phyloP scores from a whole-genome alignment of 768 basidiomycete genomes.

The Boletus tylopilopsis region DNA sequence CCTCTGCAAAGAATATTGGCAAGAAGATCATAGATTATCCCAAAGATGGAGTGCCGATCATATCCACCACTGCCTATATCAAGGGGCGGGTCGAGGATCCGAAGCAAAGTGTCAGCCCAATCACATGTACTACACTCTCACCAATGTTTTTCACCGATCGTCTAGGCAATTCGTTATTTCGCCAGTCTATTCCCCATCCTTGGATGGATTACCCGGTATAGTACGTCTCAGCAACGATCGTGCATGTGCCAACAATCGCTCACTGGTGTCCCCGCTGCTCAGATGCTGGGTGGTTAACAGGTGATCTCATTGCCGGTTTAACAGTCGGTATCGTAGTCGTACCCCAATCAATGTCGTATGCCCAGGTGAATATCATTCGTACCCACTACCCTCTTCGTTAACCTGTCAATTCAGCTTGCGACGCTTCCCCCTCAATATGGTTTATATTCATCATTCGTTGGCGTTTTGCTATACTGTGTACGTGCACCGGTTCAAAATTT shows the following conservation, averaged over 20 bases:
- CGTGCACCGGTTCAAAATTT: slow-evolving; percentile 20
- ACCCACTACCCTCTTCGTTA: not conserved
- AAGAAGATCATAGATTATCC: slow-evolving; percentile 61
- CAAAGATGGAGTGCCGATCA: slow-evolving; percentile 53
- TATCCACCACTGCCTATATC: slow-evolving; percentile 57
- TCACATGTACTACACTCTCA: not conserved
- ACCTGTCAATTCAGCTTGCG: slow-evolving; percentile 54
- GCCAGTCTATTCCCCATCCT: slow-evolving; percentile 78
- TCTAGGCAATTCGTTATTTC: slow-evolving; percentile 60
- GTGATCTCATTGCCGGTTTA: slow-evolving; percentile 88
- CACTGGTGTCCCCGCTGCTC: too few species aligned
- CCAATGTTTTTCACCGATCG: too few species aligned
- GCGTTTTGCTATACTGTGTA: slow-evolving; percentile 80
- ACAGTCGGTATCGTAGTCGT: slow-evolving; percentile 96
- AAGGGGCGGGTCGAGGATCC: slow-evolving; percentile 41
- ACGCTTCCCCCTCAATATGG: slow-evolving; percentile 85
- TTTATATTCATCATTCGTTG: slow-evolving; percentile 91
- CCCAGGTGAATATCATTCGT: slow-evolving; percentile 43
- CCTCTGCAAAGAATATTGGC: slow-evolving; percentile 42
- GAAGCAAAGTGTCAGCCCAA: slow-evolving; percentile 40
- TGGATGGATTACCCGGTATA: slow-evolving; percentile 85
- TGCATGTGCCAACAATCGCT: not conserved
- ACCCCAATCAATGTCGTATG: slow-evolving; percentile 92
- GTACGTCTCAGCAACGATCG: slow-evolving; percentile 32
- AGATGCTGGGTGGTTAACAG: slow-evolving; percentile 79